A percentile compares a stretch with the other conserved stretches of the same genome.
phyloP scores from a whole-genome alignment of 108 stramenopile species.

The Skeletonema grethae region DNA sequence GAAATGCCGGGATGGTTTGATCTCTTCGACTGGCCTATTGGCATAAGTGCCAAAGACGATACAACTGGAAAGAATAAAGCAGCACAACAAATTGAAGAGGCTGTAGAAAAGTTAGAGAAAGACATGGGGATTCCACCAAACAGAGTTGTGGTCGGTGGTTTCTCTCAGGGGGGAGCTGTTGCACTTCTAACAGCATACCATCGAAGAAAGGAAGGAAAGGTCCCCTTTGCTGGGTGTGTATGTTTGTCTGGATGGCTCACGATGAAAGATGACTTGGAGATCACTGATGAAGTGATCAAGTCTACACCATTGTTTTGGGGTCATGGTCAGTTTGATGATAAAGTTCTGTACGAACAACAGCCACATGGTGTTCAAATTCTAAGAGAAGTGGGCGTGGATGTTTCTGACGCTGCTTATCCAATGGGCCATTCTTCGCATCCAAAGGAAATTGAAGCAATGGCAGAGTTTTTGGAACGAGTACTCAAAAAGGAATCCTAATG shows the following conservation, averaged over 20 bases:
- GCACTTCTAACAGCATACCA: constrained; percentile 75
- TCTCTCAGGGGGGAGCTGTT: constrained; percentile 84
- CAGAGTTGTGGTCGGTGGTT: constrained; percentile 84
- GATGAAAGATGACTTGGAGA: constrained; percentile 52
- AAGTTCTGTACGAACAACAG: constrained; percentile 85
- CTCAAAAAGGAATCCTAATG: constrained; percentile 14
- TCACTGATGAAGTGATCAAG: constrained; percentile 48
- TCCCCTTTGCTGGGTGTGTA: constrained; percentile 73
- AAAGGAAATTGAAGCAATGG: constrained; percentile 72
- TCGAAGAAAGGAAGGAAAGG: constrained; percentile 23
- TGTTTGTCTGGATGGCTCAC: constrained; percentile 79
- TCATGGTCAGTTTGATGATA: constrained; percentile 82
- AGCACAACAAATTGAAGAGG: constrained; percentile 54
- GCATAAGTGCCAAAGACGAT: constrained; percentile 68
- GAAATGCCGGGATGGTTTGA: constrained; percentile 93
- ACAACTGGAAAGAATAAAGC: constrained; percentile 48
- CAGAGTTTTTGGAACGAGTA: constrained; percentile 65
- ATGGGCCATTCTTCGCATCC: constrained; percentile 80
- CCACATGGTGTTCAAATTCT: constrained; percentile 68
- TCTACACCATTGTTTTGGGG: constrained; percentile 82
- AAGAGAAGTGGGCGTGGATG: constrained; percentile 37
- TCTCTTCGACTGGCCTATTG: constrained; percentile 88
- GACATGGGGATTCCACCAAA: constrained; percentile 57
- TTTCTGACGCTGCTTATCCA: constrained; percentile 44
- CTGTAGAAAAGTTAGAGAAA: constrained; percentile 48